phyloP scores from a whole-genome alignment of 106 monocot species.

The Dendrobium chrysotoxum region DNA sequence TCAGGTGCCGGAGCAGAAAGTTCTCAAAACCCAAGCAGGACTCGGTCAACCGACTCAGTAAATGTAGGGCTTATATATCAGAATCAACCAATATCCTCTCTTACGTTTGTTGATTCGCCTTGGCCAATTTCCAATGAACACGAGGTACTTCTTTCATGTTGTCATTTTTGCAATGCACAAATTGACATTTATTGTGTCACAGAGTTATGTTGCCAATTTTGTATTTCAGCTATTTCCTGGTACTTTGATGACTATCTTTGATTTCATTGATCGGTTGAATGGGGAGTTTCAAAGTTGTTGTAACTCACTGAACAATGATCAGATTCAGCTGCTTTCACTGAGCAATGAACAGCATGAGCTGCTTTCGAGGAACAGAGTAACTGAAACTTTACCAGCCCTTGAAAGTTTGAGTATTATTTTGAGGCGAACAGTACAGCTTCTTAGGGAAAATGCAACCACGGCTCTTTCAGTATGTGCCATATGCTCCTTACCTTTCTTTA shows the following conservation, averaged over 20 bases:
- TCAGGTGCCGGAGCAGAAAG: conserved; percentile 32
- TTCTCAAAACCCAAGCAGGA: conserved; percentile 11
- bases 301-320: conserved; percentile 24
- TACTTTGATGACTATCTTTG: conserved; percentile 67
- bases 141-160: conserved; percentile 24
- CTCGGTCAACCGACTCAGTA: conserved; percentile 20
- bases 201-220: not conserved
- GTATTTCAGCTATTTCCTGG: conserved; percentile 56
- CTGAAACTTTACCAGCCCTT: conserved; percentile 46
- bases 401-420: conserved; percentile 43
- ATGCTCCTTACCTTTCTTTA: not conserved
- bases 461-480: conserved; percentile 45
- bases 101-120: conserved; percentile 17
- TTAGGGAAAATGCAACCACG: conserved; percentile 45
- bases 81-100: conserved; percentile 19
- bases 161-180: not conserved
- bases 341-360: conserved; percentile 14
- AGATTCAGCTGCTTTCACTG: conserved; percentile 13
- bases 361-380: not conserved
- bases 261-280: conserved; percentile 70
- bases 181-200: not conserved
- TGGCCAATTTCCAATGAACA: conserved; percentile 11
- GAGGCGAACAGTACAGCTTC: conserved; percentile 46
- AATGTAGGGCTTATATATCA: conserved; percentile 17
- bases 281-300: conserved; percentile 34